A percentile compares a stretch with the other conserved stretches of the same genome.
These are phyloP conservation scores for Naematelia encephala DNA, from an alignment of 768 basidiomycete genomes.

Conservation along the genomic window DNA sequence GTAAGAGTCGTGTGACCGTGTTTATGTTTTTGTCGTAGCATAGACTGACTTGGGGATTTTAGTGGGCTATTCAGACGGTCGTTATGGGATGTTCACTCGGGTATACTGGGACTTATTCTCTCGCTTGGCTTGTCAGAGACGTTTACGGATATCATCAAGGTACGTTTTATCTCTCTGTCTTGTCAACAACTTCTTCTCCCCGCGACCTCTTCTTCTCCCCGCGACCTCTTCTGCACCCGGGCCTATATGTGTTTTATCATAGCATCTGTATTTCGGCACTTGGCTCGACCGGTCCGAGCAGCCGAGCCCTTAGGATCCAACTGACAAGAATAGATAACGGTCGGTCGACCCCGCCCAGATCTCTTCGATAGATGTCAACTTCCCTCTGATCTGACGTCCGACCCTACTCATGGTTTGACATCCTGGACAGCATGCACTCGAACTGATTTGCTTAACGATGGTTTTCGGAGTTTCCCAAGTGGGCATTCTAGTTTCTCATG, in stretches of 20 bases:
- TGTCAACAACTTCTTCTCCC: not conserved
- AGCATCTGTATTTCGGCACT: too few relatives aligned
- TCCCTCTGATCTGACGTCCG: constrained; percentile 34
- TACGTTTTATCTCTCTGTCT: constrained; percentile 10
- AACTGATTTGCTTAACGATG: constrained; percentile 40
- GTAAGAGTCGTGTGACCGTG: too few relatives aligned
- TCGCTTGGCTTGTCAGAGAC: constrained; percentile 40
- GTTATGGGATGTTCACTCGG: constrained; percentile 45
- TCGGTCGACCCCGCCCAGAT: constrained; percentile 48
- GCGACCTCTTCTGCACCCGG: too few relatives aligned
- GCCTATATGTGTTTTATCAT: too few relatives aligned
- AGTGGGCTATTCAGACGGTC: constrained; percentile 18
- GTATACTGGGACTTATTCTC: constrained; percentile 41
- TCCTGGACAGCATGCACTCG: constrained; percentile 44
- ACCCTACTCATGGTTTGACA: constrained; percentile 43
- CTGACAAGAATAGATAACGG: constrained; percentile 33
- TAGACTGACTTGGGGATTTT: too few relatives aligned
- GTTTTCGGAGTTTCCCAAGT: constrained; percentile 46
- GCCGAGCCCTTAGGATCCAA: not conserved
- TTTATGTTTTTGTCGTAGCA: too few relatives aligned
- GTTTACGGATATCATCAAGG: constrained; percentile 49
- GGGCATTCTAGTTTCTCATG: constrained; percentile 47
- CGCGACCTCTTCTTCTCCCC: not conserved
- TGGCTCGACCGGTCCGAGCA: too few relatives aligned
- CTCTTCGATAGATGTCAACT: constrained; percentile 45